A percentile compares a stretch with the other conserved stretches of the same genome.
Evolutionary conservation across 805 yeast species (phyloP).

Genomic region (Nakazawaea molendinolei): DNA sequence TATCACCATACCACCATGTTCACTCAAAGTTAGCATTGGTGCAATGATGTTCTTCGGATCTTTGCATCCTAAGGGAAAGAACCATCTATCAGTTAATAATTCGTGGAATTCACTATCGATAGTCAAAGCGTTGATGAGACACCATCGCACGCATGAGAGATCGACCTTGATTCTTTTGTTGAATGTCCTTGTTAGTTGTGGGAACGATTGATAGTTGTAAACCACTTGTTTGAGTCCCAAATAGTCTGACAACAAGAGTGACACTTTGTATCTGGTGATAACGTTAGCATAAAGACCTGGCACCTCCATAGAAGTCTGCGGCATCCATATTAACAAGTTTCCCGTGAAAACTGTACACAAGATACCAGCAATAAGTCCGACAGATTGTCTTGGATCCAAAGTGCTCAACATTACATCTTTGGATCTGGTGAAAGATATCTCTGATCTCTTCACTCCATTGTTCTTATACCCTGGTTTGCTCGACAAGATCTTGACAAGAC

Average conservation of each 20-base stretch:
- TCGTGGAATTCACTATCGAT: constrained; percentile 93
- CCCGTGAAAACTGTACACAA: constrained; percentile 82
- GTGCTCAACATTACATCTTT: constrained; percentile 56
- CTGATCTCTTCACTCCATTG: constrained; percentile 44
- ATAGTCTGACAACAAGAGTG: constrained; percentile 78
- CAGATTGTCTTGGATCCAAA: constrained; percentile 67
- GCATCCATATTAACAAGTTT: constrained; percentile 65
- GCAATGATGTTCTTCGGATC: constrained; percentile 72
- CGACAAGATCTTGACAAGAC: constrained; percentile 60
- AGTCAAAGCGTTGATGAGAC: constrained; percentile 78
- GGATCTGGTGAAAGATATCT: constrained; percentile 37
- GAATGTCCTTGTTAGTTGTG: constrained; percentile 75
- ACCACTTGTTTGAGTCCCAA: constrained; percentile 85
- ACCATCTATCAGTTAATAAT: constrained; percentile 82
- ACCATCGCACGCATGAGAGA: constrained; percentile 78
- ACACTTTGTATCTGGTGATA: constrained; percentile 62
- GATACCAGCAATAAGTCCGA: constrained; percentile 80
- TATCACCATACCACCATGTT: constrained; percentile 94
- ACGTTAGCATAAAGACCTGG: constrained; percentile 86
- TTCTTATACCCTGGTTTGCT: constrained; percentile 42
- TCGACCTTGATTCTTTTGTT: constrained; percentile 71
- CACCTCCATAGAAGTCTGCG: constrained; percentile 61
- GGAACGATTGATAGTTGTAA: constrained; percentile 86
- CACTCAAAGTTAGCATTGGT: constrained; percentile 83
- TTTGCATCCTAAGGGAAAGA: constrained; percentile 81